These are phyloP conservation scores for Pulveroboletus sp. DNA, from an alignment of 768 basidiomycete species.

Conservation along the genomic window DNA sequence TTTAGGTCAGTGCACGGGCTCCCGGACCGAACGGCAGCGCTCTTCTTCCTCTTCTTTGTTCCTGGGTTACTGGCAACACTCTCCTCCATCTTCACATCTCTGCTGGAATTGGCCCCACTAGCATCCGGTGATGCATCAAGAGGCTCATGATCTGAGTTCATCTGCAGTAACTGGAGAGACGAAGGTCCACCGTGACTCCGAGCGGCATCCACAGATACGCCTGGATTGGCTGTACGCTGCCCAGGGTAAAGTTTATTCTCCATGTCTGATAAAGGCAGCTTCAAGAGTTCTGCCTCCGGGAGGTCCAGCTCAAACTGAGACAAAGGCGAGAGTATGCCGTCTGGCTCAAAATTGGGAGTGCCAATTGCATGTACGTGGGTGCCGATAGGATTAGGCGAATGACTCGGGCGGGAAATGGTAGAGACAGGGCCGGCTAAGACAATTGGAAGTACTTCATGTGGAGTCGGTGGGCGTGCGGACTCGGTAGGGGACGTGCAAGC, in stretches of 20 bases:
- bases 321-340: slow-evolving; percentile 16
- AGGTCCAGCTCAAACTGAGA: slow-evolving; percentile 25
- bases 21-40: not conserved
- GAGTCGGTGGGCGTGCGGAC: not conserved
- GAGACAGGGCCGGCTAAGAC: not conserved
- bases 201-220: not conserved
- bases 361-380: not conserved
- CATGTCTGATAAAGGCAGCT: slow-evolving; percentile 20
- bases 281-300: slow-evolving; percentile 17
- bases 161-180: not conserved
- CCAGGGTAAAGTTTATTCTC: slow-evolving; percentile 18
- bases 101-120: not conserved
- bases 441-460: not conserved
- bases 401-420: not conserved
- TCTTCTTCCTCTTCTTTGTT: slow-evolving; percentile 9
- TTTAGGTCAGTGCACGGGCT: not conserved
- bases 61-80: not conserved
- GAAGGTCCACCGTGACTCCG: not conserved
- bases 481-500: slow-evolving; percentile 12
- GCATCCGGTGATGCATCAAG: not conserved
- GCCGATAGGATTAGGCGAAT: not conserved
- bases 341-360: not conserved
- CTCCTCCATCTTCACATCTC: slow-evolving; percentile 8
- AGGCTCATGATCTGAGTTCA: not conserved
- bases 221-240: not conserved